These are phyloP conservation scores for Phytophthora parvispora DNA, from an alignment of 352 stramenopile genomes.

Conservation along the genomic window DNA sequence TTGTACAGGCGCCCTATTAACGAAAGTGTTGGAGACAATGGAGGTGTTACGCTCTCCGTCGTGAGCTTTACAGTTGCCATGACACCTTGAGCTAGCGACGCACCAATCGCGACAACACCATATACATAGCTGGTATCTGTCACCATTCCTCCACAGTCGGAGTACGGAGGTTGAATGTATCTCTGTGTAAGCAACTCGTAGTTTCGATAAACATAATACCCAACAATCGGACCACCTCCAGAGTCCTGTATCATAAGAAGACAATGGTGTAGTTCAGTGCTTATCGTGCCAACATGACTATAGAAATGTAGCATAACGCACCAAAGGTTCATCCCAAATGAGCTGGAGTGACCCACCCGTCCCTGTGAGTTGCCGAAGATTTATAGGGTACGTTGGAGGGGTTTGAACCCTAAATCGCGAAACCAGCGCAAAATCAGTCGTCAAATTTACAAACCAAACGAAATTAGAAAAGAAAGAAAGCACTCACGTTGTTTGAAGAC, in stretches of 20 bases:
- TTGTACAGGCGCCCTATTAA: conserved; percentile 24
- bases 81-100: conserved; percentile 39
- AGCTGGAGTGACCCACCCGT: conserved; percentile 59
- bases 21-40: conserved; percentile 32
- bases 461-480: not conserved
- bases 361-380: conserved; percentile 29
- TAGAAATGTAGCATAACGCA: conserved; percentile 21
- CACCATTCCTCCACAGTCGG: conserved; percentile 52
- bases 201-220: conserved; percentile 73
- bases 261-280: not conserved
- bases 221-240: conserved; percentile 45
- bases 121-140: conserved; percentile 57
- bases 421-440: not conserved
- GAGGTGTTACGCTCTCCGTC: conserved; percentile 38
- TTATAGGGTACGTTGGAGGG: conserved; percentile 39
- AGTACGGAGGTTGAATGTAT: conserved; percentile 46
- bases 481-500: conserved; percentile 50
- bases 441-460: not conserved
- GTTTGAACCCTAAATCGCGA: conserved; percentile 41
- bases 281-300: not conserved
- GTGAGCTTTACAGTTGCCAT: conserved; percentile 39
- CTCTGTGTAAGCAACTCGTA: conserved; percentile 45
- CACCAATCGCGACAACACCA: conserved; percentile 53
- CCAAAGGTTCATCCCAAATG: conserved; percentile 51
- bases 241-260: conserved; percentile 34